phyloP scores from a whole-genome alignment of 1,284 basidiomycete species.

The Cronartium ribicola region DNA sequence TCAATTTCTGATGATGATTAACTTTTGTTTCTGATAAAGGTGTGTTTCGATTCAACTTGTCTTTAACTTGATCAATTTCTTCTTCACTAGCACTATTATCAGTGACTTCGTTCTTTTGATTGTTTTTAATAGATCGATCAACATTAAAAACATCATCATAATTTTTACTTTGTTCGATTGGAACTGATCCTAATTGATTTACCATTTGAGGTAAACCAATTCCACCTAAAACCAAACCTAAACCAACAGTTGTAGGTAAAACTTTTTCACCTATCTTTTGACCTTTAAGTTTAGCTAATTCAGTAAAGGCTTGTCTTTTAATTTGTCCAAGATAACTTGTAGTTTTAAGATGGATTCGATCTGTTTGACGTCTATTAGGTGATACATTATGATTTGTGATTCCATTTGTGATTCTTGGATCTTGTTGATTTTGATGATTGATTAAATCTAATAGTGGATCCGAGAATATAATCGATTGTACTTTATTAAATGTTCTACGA shows the following conservation, averaged over 20 bases:
- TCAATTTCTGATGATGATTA: conserved; percentile 7
- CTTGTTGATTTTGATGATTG: conserved; percentile 16
- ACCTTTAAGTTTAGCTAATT: conserved; percentile 37
- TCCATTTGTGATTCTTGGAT: conserved; percentile 17
- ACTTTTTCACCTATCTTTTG: conserved; percentile 46
- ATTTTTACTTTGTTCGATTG: conserved; percentile 78
- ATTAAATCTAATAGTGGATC: conserved; percentile 60
- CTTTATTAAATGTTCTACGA: conserved; percentile 82
- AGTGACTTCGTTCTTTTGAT: conserved; percentile 34
- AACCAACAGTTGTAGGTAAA: conserved; percentile 66
- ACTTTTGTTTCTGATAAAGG: neutral
- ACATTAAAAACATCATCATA: conserved; percentile 51
- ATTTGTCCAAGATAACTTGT: conserved; percentile 61
- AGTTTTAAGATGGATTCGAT: conserved; percentile 53
- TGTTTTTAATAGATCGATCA: conserved; percentile 25
- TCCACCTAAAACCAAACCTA: conserved; percentile 72
- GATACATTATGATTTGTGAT: conserved; percentile 37
- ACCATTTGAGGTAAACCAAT: conserved; percentile 73
- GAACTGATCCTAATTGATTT: conserved; percentile 70
- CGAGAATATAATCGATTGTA: conserved; percentile 94
- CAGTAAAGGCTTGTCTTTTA: conserved; percentile 63
- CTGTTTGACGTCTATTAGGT: conserved; percentile 50
- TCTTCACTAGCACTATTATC: conserved; percentile 46
- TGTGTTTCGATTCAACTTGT: neutral
- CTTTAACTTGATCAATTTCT: conserved; percentile 42